Evolutionary conservation across 768 basidiomycete genomes (phyloP).

Genomic region (Exidia glandulosa): DNA sequence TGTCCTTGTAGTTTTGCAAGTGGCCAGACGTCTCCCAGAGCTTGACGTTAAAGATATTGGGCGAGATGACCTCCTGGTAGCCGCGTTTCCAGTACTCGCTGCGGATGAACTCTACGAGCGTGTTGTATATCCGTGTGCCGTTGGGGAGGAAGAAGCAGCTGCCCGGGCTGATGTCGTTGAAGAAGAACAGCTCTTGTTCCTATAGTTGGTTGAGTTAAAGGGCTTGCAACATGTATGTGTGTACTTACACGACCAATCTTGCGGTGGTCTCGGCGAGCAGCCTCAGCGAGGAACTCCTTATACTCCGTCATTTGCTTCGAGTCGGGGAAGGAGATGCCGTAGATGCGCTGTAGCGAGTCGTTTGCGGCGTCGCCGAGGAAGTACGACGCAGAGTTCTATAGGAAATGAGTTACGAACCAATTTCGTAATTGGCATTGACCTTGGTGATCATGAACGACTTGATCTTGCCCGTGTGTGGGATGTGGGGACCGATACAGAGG

Average conservation of each 20-base stretch:
- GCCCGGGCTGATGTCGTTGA: slow-evolving; percentile 93
- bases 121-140: slow-evolving; percentile 93
- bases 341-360: slow-evolving; percentile 91
- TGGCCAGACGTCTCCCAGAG: slow-evolving; percentile 98
- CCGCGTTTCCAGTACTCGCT: slow-evolving; percentile 95
- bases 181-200: slow-evolving; percentile 98
- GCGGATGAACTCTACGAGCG: slow-evolving; percentile 80
- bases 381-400: slow-evolving; percentile 90
- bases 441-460: slow-evolving; percentile 97
- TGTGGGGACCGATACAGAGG: slow-evolving; percentile 92
- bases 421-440: slow-evolving; percentile 28
- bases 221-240: background rate
- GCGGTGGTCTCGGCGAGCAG: slow-evolving; percentile 94
- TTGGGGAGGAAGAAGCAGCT: slow-evolving; percentile 96
- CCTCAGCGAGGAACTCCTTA: slow-evolving; percentile 92
- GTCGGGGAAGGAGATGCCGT: slow-evolving; percentile 98
- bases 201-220: slow-evolving; percentile 14
- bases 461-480: slow-evolving; percentile 95
- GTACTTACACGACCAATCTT: slow-evolving; percentile 73
- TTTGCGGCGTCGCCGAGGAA: slow-evolving; percentile 91
- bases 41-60: slow-evolving; percentile 94
- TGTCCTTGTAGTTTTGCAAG: slow-evolving; percentile 96
- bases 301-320: slow-evolving; percentile 90
- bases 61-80: slow-evolving; percentile 96
- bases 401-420: background rate